A percentile compares a stretch with the other conserved stretches of the same genome.
phyloP scores from a whole-genome alignment of 1,284 basidiomycete species.

The Tylopilus sp. region DNA sequence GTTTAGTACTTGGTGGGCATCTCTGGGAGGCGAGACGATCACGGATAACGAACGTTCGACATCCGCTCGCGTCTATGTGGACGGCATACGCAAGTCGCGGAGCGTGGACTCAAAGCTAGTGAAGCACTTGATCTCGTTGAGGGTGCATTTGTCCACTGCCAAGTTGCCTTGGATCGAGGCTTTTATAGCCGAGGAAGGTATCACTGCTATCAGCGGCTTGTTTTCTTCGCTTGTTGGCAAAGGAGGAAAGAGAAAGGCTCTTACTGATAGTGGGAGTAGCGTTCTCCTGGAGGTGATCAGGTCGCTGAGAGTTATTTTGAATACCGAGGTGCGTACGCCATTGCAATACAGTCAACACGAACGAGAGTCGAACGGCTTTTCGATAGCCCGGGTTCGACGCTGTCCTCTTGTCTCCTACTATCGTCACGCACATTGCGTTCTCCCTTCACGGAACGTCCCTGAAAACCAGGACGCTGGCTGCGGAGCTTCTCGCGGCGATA shows the following conservation, averaged over 20 bases:
- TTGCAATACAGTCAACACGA: background rate
- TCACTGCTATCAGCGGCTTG: constrained; percentile 58
- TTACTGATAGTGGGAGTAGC: constrained; percentile 64
- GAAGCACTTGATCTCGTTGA: constrained; percentile 80
- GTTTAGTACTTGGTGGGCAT: constrained; percentile 72
- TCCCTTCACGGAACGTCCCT: constrained; percentile 63
- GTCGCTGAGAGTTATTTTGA: constrained; percentile 78
- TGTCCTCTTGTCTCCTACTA: constrained; percentile 60
- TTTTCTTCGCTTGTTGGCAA: constrained; percentile 61
- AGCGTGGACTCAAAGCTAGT: constrained; percentile 57
- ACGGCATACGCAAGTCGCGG: constrained; percentile 51
- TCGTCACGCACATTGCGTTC: constrained; percentile 75
- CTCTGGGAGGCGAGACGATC: constrained; percentile 53
- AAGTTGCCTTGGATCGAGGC: constrained; percentile 75
- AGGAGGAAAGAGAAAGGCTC: constrained; percentile 52
- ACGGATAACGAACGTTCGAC: constrained; percentile 39
- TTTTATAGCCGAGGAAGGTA: constrained; percentile 69
- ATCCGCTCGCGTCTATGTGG: constrained; percentile 59
- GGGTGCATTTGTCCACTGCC: constrained; percentile 83
- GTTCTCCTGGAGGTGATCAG: constrained; percentile 73
- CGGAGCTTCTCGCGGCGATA: constrained; percentile 81
- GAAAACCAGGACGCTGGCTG: constrained; percentile 69
- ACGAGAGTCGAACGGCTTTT: constrained; percentile 4
- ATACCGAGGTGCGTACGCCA: constrained; percentile 76
- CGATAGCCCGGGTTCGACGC: constrained; percentile 67